phyloP scores from a whole-genome alignment of 345 rosid genomes.

The Salix brachista region DNA sequence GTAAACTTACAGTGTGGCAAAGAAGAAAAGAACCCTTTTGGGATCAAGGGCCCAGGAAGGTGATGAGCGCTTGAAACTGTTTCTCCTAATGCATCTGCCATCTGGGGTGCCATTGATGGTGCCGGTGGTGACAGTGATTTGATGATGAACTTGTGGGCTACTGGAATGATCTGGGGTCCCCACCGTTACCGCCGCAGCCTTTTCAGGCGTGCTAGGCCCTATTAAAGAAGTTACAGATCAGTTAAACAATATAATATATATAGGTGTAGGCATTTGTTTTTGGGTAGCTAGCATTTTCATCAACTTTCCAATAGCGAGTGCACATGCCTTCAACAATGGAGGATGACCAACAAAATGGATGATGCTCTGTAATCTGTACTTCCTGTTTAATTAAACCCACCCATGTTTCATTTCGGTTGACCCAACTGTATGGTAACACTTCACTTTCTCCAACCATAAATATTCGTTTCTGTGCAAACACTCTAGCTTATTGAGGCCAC shows the following conservation, averaged over 20 bases:
- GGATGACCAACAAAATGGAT: conserved; percentile 11
- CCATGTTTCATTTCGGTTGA: conserved; percentile 8
- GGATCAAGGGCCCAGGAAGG: conserved; percentile 72
- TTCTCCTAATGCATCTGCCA: conserved; percentile 50
- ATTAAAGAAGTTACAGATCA: conserved; percentile 11
- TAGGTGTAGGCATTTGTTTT: not conserved
- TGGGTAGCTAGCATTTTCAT: conserved; percentile 1
- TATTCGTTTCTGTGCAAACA: not conserved
- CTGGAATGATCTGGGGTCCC: conserved; percentile 38
- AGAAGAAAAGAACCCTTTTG: conserved; percentile 73
- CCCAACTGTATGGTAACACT: conserved; percentile 12
- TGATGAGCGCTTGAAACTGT: conserved; percentile 61
- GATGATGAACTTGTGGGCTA: conserved; percentile 56
- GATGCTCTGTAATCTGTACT: conserved; percentile 9
- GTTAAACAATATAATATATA: conserved; percentile 1
- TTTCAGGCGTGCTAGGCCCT: conserved; percentile 61
- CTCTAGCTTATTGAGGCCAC: not conserved
- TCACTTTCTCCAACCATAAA: conserved; percentile 11
- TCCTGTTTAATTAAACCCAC: not conserved
- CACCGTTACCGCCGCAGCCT: conserved; percentile 22
- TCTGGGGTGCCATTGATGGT: conserved; percentile 34
- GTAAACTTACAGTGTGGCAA: conserved; percentile 79
- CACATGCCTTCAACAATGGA: conserved; percentile 18
- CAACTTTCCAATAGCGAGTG: conserved; percentile 6
- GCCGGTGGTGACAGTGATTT: conserved; percentile 62